A percentile compares a stretch with the other conserved stretches of the same genome.
Evolutionary conservation across 2,329 filamentous ascomycete species (phyloP).

Genomic region (Talaromyces sp.): DNA sequence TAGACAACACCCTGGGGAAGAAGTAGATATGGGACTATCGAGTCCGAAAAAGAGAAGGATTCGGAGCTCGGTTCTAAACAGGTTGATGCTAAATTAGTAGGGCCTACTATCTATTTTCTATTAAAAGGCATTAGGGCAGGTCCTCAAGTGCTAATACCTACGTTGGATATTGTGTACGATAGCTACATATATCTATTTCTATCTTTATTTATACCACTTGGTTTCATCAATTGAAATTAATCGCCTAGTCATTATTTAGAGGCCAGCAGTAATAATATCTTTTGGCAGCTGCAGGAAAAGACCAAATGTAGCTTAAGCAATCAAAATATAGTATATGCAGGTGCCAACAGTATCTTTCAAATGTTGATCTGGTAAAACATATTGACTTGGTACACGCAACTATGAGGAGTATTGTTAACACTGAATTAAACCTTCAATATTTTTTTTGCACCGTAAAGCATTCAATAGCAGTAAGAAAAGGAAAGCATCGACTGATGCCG

Average conservation of each 20-base stretch:
- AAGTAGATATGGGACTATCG: neutral
- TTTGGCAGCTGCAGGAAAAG: too few relatives aligned
- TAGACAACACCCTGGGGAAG: conserved; percentile 10
- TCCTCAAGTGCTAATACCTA: neutral
- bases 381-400: neutral
- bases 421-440: neutral
- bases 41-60: neutral
- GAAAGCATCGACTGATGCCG: neutral
- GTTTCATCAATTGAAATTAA: neutral
- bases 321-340: too few relatives aligned
- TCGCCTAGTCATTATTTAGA: neutral
- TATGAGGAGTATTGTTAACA: neutral
- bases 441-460: neutral
- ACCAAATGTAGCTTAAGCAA: too few relatives aligned
- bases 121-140: neutral
- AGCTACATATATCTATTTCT: neutral
- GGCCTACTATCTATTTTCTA: neutral
- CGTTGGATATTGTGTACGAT: neutral
- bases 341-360: neutral
- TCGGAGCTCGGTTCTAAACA: conserved; percentile 9
- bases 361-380: neutral
- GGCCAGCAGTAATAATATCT: too few relatives aligned
- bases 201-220: neutral
- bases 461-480: neutral
- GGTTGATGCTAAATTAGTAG: neutral